Evolutionary conservation across 305 asterid species (phyloP).

Genomic region (Withania somnifera): DNA sequence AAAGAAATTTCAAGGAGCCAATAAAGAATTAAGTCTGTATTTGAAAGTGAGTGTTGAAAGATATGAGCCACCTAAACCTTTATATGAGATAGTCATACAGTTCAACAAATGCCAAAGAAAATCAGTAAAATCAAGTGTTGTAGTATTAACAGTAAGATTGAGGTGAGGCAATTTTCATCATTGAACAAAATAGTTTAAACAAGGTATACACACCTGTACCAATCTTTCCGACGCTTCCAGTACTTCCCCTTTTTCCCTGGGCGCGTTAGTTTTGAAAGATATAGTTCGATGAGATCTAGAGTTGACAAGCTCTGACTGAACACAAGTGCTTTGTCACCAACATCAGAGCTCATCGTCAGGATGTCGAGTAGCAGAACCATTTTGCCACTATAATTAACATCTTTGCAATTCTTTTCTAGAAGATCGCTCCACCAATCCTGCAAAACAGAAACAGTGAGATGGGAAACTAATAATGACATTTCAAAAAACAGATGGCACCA

Average conservation of each 20-base stretch:
- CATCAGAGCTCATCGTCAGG: conserved; percentile 64
- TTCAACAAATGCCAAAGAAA: background rate
- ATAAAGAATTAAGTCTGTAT: background rate
- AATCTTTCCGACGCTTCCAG: conserved; percentile 94
- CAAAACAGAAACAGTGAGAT: conserved; percentile 7
- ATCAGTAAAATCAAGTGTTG: background rate
- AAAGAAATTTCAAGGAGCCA: background rate
- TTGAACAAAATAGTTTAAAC: background rate
- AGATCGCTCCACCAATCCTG: conserved; percentile 95
- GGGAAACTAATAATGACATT: background rate
- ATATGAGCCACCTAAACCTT: background rate
- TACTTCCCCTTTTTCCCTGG: conserved; percentile 64
- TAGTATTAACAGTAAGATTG: background rate
- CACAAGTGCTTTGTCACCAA: conserved; percentile 91
- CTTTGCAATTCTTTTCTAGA: conserved; percentile 50
- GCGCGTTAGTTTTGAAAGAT: conserved; percentile 74
- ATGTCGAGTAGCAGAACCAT: conserved; percentile 93
- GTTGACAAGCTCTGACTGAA: conserved; percentile 92
- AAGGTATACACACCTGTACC: conserved; percentile 71
- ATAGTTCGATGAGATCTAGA: conserved; percentile 73
- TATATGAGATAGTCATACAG: background rate
- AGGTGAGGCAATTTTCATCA: background rate
- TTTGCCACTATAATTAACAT: conserved; percentile 77
- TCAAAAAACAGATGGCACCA: background rate
- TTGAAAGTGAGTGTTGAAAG: background rate